Base-by-base conservation (phyloP, 768 basidiomycete genomes). In the Botryobasidium botryosum region DNA sequence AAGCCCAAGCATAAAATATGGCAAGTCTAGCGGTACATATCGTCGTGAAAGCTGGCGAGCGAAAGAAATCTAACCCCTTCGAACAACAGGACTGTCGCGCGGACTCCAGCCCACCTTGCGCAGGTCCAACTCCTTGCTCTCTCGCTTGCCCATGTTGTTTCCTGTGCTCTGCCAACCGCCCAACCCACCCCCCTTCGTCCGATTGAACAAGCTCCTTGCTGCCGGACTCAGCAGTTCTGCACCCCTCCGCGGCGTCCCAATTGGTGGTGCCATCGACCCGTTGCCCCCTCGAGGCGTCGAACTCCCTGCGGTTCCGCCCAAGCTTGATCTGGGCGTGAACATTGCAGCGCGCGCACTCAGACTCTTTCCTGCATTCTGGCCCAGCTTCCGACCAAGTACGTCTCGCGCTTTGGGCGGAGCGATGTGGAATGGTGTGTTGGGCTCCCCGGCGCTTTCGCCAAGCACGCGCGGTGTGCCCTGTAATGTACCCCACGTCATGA, bases 401-500 rank as follows among this genome's bases (percentile, higher is more conserved):
- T 99, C 94, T 32, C 94, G 71, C 23, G 71, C 66, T n/a, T 80
- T 72, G 1, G 81, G 79, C 20, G 74, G 74, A 1, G 77, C 69
- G 45, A 99, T 71, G 29, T 72, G 76, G 62, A 96, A 99, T 4
- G 71, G 66, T 18, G 20, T 45, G 36, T 17, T 45, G 15, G 56
- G 52, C 6, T 51, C 45, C 44, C 70, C 69, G 52, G 80, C 72
- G 4, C 21, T 42, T 28, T 76, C 70, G 7, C 69, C 62, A 51
- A 97, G 71, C 4, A 94, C 70, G 43, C 92, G 78, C 3, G 94
- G 94, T 6, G 94, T 97, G 13, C 84, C 79, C 51, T 79, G 75
- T 20, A 97, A 68, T 10, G 87, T 90, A 2, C 94, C 94, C 88
- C 87, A 91, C 10, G 94, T 99, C 81, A 97, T 88, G 13, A 99